Evolutionary conservation across 2,329 filamentous ascomycete genomes (phyloP), one percentile per base, ranked within the genome.

Genomic region (Chaetomium sp.): DNA sequence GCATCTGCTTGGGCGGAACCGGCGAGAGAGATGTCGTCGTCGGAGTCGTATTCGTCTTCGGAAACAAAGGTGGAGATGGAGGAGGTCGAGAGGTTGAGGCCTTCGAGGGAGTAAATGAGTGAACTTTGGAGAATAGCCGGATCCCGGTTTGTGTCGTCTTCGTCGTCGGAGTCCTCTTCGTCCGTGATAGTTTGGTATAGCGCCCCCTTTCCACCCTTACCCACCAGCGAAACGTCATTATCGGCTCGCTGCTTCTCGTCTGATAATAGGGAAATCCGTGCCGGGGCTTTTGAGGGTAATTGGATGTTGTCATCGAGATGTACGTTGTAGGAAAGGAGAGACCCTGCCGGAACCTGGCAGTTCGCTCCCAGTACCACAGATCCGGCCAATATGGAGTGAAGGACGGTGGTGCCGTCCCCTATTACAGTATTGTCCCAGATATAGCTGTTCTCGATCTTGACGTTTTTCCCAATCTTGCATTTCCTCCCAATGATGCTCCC

Each of bases 391-490:
- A 99, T 83, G 1, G 90, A 86, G 61, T 84, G 80, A 7, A 80
- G 78, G 48, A 99, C 75, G 32, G 79, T 79, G 12, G 86, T 79
- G 19, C 85, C 85, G 66, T 96, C 89, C 1, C 84, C 87, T 62
- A 99, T 82, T 5, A 80, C 80, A 0, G 84, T 84, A 64, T 91
- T 82, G 64, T 96, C 89, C 91, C 92, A 97, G 60, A 99, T 82
- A 64, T 90, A 92, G 27, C 89, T 87, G 62, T 89, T 80, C 48
- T 88, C 80, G 58, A 99, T 83, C 40, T 77, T 80, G 34, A 94
- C 91, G 61, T 94, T 89, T 62, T 82, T 86, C 6, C 94, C 94
- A 62, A 99, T 94, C 61, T 84, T 85, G 72, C 92, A 97, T 62
- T 88, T 80, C 59, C 87, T 82, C 36, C 94, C 94, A 57, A 99